These are phyloP conservation scores for Tuctoria greenei DNA, from an alignment of 176 grass and related monocot genomes.

Conservation along the genomic window DNA sequence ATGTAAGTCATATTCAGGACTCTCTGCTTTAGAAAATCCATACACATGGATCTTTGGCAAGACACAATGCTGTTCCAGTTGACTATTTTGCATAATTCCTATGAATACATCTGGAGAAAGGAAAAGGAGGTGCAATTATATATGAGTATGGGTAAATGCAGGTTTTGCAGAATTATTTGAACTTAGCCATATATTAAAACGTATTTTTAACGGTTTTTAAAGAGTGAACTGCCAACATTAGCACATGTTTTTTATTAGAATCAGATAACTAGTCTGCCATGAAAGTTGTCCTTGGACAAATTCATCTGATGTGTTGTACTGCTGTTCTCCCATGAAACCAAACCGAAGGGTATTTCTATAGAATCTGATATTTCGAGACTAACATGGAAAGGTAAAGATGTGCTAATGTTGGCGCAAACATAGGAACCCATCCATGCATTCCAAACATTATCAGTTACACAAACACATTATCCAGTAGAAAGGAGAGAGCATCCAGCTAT, in stretches of 20 bases:
- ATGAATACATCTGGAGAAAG: constrained; percentile 65
- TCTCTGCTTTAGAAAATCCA: constrained; percentile 83
- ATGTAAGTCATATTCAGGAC: constrained; percentile 80
- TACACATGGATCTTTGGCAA: constrained; percentile 88
- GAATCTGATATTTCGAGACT: neutral
- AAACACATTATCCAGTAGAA: neutral
- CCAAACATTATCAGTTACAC: neutral
- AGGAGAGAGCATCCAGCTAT: neutral
- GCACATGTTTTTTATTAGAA: neutral
- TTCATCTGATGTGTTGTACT: neutral
- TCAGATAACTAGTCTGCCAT: too few relatives aligned
- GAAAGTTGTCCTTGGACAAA: neutral
- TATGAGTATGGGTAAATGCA: neutral
- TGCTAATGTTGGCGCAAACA: neutral
- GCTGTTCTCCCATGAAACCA: neutral
- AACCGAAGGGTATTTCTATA: neutral
- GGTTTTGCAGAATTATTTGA: neutral
- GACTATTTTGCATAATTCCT: constrained; percentile 61
- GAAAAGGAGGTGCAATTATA: neutral
- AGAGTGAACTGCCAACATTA: neutral
- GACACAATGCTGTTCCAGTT: constrained; percentile 10
- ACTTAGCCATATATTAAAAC: neutral
- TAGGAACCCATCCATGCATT: neutral
- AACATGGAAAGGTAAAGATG: neutral
- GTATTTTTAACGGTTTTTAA: neutral